Percentiles rank a stretch among this genome's conserved stretches.
These are phyloP conservation scores for Colletotrichum incanum DNA, from an alignment of 2,329 filamentous ascomycete genomes.

Conservation along the genomic window DNA sequence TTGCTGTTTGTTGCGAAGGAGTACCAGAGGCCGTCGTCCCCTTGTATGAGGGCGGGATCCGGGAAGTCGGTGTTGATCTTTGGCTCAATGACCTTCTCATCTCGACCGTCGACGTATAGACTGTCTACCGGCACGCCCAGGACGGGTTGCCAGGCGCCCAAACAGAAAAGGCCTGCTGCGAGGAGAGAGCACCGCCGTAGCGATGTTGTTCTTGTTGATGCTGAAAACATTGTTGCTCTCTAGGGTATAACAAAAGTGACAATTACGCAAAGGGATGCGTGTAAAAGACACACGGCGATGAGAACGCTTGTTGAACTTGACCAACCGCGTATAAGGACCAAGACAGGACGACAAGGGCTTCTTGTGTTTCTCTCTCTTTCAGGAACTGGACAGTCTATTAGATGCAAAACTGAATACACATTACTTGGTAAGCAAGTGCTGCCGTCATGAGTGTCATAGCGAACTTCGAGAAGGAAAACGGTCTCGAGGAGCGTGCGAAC, in stretches of 20 bases:
- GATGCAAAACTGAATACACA: constrained; percentile 32
- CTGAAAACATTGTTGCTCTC: constrained; percentile 28
- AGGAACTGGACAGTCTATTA: constrained; percentile 31
- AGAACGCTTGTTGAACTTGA: neutral
- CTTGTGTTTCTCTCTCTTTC: constrained; percentile 11
- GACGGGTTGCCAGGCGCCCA: constrained; percentile 19
- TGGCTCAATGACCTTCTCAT: constrained; percentile 16
- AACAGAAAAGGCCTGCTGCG: constrained; percentile 27
- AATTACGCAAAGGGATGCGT: constrained; percentile 5
- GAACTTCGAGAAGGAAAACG: constrained; percentile 31
- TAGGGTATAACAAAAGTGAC: constrained; percentile 27
- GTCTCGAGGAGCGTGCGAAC: constrained; percentile 32
- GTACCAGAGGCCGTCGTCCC: constrained; percentile 66
- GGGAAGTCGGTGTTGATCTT: constrained; percentile 64
- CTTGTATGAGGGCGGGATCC: constrained; percentile 68
- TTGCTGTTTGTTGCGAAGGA: constrained; percentile 71
- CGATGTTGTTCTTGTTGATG: constrained; percentile 20
- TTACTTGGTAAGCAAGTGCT: constrained; percentile 35
- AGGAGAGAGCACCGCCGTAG: constrained; percentile 20
- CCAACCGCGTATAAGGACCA: neutral
- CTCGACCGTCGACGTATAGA: constrained; percentile 33
- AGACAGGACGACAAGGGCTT: neutral
- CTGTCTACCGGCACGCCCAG: constrained; percentile 25
- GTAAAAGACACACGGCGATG: neutral
- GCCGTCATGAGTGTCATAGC: constrained; percentile 34